Evolutionary conservation across 2,329 filamentous ascomycete species (phyloP), one percentile per base, ranked within the genome.

Genomic region (Trichoderma cornu-damae): DNA sequence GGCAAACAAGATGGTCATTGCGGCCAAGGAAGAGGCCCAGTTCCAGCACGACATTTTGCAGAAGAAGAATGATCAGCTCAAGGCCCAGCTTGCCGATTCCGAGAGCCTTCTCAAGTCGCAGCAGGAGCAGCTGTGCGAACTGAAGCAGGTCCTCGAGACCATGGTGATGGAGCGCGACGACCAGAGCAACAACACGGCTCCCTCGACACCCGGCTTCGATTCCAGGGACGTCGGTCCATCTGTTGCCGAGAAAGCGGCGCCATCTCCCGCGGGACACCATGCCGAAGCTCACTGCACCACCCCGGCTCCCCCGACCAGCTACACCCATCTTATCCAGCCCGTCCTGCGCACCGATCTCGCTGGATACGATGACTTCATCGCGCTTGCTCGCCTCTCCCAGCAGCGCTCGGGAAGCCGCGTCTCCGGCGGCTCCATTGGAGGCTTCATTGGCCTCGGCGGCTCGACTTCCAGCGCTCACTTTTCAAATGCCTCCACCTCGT

Each of bases 1-100:
- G 77, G 94, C 94, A 49, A 97, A 99, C 75, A 92, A 88, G 79
- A 97, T 99, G 93, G 94, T 99, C 52, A 89, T 93, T 38, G 69
- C 66, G 14, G 93, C 93, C 35, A 90, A 96, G 68, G 90, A 92
- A 70, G 90, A 96, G 61, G 91, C 94, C 7, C 86, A 91, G 60
- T 85, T 83, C 62, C 90, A 96, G 65, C 87, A 90, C 35, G 91
- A 96, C 63, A 80, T 82, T 4, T 77, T 92, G 40, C 86, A 91
- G 58, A 88, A 88, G 67, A 90, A 90, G 69, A 96, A 94, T 66
- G 90, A 96, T 58, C 90, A 95, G 72, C 80, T 97, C 51, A 89
- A 85, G 66, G 81, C 87, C 24, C 92, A 97, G 71, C 79, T 99
- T 53, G 84, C 84, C 57, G 93, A 99, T 69, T 93, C 89, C 0